Evolutionary conservation across 164 flowering plant genomes (phyloP).

Genomic region (Euptelea pleiosperma): DNA sequence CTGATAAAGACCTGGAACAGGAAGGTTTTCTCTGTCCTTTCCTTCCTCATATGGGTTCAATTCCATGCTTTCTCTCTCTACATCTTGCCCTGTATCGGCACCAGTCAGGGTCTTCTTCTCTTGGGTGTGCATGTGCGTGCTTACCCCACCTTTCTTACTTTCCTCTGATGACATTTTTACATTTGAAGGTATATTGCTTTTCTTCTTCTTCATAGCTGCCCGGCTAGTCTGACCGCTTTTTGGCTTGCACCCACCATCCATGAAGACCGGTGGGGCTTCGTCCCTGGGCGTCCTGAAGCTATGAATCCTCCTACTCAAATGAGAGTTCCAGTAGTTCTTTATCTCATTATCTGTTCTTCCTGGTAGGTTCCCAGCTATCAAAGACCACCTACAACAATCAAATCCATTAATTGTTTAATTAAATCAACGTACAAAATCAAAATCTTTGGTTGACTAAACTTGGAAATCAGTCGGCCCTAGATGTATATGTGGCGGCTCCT

Average conservation of each 20-base stretch:
- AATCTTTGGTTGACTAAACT: too few relatives aligned
- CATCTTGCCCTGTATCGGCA: neutral
- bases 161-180: neutral
- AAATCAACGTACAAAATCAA: neutral
- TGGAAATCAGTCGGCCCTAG: too few relatives aligned
- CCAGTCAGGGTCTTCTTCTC: neutral
- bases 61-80: neutral
- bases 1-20: neutral
- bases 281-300: constrained; percentile 34
- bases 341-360: constrained; percentile 91
- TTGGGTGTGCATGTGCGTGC: neutral
- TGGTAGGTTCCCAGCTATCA: constrained; percentile 67
- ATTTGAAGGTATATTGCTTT: constrained; percentile 5
- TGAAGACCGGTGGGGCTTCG: neutral
- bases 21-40: constrained; percentile 9
- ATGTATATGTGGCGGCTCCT: too few relatives aligned
- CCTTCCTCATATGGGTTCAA: neutral
- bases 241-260: constrained; percentile 21
- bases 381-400: constrained; percentile 55
- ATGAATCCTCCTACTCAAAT: constrained; percentile 59
- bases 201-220: constrained; percentile 31
- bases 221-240: constrained; percentile 35
- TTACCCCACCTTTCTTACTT: neutral
- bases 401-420: neutral
- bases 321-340: constrained; percentile 85